These are phyloP conservation scores for Olyra latifolia DNA, from an alignment of 176 grass and related monocot species.

Conservation along the genomic window DNA sequence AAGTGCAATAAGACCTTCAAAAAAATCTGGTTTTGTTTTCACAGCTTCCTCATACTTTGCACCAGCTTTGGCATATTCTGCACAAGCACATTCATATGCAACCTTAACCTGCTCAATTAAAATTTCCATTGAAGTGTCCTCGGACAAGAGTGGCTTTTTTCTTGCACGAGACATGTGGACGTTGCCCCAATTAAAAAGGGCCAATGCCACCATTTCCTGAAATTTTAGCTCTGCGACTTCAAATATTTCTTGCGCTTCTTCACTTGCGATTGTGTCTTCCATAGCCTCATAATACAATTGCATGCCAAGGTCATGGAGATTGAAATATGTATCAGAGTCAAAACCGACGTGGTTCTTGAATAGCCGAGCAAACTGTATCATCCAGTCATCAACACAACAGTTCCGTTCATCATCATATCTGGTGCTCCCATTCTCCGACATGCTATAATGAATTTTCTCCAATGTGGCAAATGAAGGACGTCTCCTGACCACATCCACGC, in stretches of 20 bases:
- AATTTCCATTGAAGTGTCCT: conserved; percentile 50
- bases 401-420: conserved; percentile 35
- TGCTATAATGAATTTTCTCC: conserved; percentile 38
- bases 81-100: conserved; percentile 59
- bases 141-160: conserved; percentile 58
- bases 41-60: conserved; percentile 56
- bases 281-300: conserved; percentile 69
- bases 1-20: conserved; percentile 62
- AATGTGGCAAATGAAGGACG: conserved; percentile 36
- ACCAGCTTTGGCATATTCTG: conserved; percentile 59
- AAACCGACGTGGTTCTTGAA: conserved; percentile 68
- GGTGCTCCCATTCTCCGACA: conserved; percentile 38
- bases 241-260: conserved; percentile 72
- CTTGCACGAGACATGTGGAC: conserved; percentile 70
- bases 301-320: conserved; percentile 66
- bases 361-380: conserved; percentile 55
- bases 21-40: conserved; percentile 65
- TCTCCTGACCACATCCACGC: conserved; percentile 40
- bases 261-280: conserved; percentile 62
- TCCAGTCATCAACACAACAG: conserved; percentile 51
- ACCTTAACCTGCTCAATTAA: conserved; percentile 44
- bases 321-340: conserved; percentile 59
- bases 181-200: conserved; percentile 79
- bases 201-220: conserved; percentile 71
- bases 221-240: conserved; percentile 59